phyloP scores from a whole-genome alignment of 2,329 filamentous ascomycete species.

The Sporothrix globosa region DNA sequence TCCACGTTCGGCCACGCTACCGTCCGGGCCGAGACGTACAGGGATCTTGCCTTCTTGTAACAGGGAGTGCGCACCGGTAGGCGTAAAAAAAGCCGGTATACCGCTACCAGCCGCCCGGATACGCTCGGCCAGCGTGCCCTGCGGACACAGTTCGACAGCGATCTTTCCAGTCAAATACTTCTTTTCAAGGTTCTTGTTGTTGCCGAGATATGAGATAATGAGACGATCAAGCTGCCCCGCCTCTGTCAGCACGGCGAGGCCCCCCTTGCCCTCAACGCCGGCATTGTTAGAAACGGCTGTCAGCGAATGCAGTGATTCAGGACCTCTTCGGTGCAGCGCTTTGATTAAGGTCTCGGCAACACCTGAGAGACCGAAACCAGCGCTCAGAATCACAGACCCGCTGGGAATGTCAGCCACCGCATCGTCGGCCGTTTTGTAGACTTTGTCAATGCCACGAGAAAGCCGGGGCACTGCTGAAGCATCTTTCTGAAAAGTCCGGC shows the following conservation, averaged over 20 bases:
- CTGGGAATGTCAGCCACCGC: slow-evolving; percentile 77
- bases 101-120: slow-evolving; percentile 73
- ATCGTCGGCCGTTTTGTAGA: slow-evolving; percentile 68
- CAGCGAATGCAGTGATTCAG: slow-evolving; percentile 5
- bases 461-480: background rate
- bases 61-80: slow-evolving; percentile 47
- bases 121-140: slow-evolving; percentile 73
- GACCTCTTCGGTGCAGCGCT: slow-evolving; percentile 48
- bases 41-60: slow-evolving; percentile 46
- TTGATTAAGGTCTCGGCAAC: slow-evolving; percentile 73
- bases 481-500: background rate
- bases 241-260: slow-evolving; percentile 68
- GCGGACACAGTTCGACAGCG: slow-evolving; percentile 74
- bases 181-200: slow-evolving; percentile 66
- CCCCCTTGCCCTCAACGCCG: slow-evolving; percentile 49
- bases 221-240: slow-evolving; percentile 72
- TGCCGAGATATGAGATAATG: slow-evolving; percentile 74
- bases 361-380: slow-evolving; percentile 81
- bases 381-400: slow-evolving; percentile 73
- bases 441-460: slow-evolving; percentile 51
- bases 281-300: slow-evolving; percentile 21
- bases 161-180: slow-evolving; percentile 76
- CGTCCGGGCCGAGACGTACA: slow-evolving; percentile 61
- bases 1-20: slow-evolving; percentile 65
- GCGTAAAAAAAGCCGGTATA: slow-evolving; percentile 80